Base-by-base conservation (phyloP, 176 grass and related monocot species). In the Bromus sterilis region DNA sequence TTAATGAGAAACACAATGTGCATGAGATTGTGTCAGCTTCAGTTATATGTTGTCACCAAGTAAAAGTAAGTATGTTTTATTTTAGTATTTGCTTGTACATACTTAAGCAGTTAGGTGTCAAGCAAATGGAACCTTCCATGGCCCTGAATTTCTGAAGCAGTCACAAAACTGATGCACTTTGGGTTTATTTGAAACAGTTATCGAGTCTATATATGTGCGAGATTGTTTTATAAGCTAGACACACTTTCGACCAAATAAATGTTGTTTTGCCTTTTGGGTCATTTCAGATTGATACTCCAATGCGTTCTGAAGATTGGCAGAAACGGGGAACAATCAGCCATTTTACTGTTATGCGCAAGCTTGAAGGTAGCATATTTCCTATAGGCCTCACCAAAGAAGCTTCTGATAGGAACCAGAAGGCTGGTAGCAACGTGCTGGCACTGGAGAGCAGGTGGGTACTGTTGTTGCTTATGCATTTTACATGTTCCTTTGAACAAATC, bases 21-120 rank as follows among this genome's bases (percentile, higher is more conserved):
- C 91, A 99, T 95, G 96, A 99, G 73, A 95, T 99, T 74, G 89
- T 99, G 35, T 93, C 96, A 86, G 96, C 93, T 77, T 99, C 96
- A 42, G 79, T 99, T 56, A 81, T 99, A 73, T 99, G 96, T 41
- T 99, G 96, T 86, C 93, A 93, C 80, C 66, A 46, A 67, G 93
- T 94, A 78, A 95, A 95, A 92, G 96, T 99, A 90, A 75, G 84
- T 24, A 43, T 76, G 42, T 71, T 71, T 57, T 64, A 44, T 71
- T 59, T 1, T 63, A 65, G 35, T 75, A 64, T 77, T 89, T 82
- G 29, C 18, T 56, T 72, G 9, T 48, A 36, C 21, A 63, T 74
- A 58, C 44, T 66, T 66, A 65, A 7, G 14, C 13, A 57, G 30
- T 58, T 58, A 77, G 56, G 32, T 63, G 25, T 10, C 30, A 76